phyloP scores from a whole-genome alignment of 2,329 filamentous ascomycete species.

The Cladosporium sp. region DNA sequence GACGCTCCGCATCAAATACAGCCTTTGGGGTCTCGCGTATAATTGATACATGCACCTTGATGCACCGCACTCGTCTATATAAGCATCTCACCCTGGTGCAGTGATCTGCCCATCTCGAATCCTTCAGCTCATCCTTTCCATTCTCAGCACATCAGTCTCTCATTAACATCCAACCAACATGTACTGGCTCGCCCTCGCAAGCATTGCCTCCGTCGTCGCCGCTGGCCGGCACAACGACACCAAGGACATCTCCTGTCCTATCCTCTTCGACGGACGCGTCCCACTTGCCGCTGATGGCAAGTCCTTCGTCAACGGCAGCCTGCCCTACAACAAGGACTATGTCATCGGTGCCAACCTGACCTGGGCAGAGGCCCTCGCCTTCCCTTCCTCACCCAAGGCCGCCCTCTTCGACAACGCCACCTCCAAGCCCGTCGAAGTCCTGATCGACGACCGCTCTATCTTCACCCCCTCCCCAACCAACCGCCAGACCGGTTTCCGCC shows the following conservation, averaged over 20 bases:
- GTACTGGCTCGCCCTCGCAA: background rate
- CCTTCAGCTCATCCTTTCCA: background rate
- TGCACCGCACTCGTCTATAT: background rate
- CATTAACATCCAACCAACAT: background rate
- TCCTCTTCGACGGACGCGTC: slow-evolving; percentile 45
- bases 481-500: slow-evolving; percentile 64
- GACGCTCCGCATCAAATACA: background rate
- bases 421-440: slow-evolving; percentile 53
- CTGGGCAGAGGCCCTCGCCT: slow-evolving; percentile 53
- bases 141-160: background rate
- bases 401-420: slow-evolving; percentile 50
- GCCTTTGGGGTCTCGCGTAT: background rate
- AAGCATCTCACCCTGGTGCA: background rate
- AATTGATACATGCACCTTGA: background rate
- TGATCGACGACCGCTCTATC: slow-evolving; percentile 60
- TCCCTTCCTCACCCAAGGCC: slow-evolving; percentile 41
- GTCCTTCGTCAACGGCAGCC: slow-evolving; percentile 45
- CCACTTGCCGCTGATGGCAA: slow-evolving; percentile 40
- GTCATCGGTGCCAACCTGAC: slow-evolving; percentile 56
- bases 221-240: background rate
- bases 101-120: background rate
- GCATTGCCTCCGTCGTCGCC: background rate
- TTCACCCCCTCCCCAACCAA: slow-evolving; percentile 58
- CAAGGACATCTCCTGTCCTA: background rate
- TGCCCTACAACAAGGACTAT: slow-evolving; percentile 53